These are phyloP conservation scores for Nigrospora oryzae DNA, from an alignment of 2,329 filamentous ascomycete genomes.

Conservation along the genomic window DNA sequence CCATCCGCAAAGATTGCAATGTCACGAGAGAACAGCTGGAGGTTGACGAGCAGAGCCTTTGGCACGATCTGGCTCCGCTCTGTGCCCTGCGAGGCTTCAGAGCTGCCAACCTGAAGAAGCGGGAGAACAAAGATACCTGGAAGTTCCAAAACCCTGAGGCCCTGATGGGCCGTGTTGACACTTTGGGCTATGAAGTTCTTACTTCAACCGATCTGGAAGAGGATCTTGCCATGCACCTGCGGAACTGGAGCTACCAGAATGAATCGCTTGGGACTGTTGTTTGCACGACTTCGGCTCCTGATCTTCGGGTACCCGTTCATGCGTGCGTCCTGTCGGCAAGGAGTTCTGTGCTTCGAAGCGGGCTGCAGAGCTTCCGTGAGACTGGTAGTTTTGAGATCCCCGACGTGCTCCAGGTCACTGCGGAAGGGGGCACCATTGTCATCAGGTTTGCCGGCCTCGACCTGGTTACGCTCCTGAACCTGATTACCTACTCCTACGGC, in stretches of 20 bases:
- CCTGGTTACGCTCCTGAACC: conserved; percentile 68
- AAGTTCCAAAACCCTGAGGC: conserved; percentile 30
- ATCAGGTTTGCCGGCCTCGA: conserved; percentile 66
- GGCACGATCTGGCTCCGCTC: conserved; percentile 64
- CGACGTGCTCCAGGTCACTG: conserved; percentile 52
- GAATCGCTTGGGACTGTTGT: conserved; percentile 35
- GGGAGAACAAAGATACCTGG: conserved; percentile 29
- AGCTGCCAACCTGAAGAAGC: conserved; percentile 26
- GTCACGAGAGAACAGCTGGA: conserved; percentile 65
- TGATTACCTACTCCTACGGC: conserved; percentile 73
- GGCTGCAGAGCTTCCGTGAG: conserved; percentile 48
- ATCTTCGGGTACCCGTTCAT: conserved; percentile 71
- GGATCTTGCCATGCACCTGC: conserved; percentile 47
- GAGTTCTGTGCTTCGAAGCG: conserved; percentile 59
- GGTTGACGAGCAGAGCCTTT: conserved; percentile 59
- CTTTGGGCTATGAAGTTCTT: conserved; percentile 44
- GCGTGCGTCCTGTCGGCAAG: conserved; percentile 71
- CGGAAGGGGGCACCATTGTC: conserved; percentile 39
- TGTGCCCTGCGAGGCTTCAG: conserved; percentile 58
- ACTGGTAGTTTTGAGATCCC: conserved; percentile 45
- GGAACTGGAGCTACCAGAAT: conserved; percentile 26
- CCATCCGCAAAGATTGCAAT: conserved; percentile 75
- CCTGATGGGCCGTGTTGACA: conserved; percentile 44
- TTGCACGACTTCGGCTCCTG: conserved; percentile 52
- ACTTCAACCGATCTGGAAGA: conserved; percentile 57